Conservation (phyloP, 805 yeast species). For the Pichia exigua region DNA sequence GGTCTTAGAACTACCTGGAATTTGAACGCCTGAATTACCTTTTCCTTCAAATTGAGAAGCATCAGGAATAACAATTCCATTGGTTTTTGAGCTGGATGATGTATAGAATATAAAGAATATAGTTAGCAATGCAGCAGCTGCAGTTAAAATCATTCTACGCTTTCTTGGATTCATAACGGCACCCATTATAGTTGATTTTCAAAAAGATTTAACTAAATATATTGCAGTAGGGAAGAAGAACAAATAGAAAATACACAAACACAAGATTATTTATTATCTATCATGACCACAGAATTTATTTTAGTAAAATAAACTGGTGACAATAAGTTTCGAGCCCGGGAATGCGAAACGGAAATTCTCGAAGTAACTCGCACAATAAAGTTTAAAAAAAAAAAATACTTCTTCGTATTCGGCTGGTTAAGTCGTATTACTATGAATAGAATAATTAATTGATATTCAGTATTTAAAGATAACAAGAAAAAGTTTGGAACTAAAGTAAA, state of each 20-base stretch:
- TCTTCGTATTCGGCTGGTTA: too few species aligned
- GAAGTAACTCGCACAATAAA: too few species aligned
- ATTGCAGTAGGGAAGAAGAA: conserved; percentile 2
- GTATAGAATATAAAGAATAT: conserved; percentile 22
- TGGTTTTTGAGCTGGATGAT: not conserved
- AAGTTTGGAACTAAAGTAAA: not conserved
- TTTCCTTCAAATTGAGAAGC: not conserved
- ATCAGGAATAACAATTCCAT: conserved; percentile 1
- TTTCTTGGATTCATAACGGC: conserved; percentile 23
- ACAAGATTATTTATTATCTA: too few species aligned
- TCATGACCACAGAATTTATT: too few species aligned
- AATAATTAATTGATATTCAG: too few species aligned
- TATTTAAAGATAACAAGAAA: not conserved
- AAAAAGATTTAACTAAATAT: conserved; percentile 8
- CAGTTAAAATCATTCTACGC: conserved; percentile 33
- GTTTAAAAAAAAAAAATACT: too few species aligned
- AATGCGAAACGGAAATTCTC: too few species aligned
- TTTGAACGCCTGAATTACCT: not conserved
- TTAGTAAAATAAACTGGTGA: too few species aligned
- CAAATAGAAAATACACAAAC: not conserved
- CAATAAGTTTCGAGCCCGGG: too few species aligned
- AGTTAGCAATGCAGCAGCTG: conserved; percentile 32
- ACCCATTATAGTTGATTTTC: conserved; percentile 1
- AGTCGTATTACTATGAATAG: too few species aligned
- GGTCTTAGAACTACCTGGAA: not conserved